Evolutionary conservation across 257 asterid species (phyloP), one percentile per base, ranked within the genome.

Genomic region (Solanum boliviense): DNA sequence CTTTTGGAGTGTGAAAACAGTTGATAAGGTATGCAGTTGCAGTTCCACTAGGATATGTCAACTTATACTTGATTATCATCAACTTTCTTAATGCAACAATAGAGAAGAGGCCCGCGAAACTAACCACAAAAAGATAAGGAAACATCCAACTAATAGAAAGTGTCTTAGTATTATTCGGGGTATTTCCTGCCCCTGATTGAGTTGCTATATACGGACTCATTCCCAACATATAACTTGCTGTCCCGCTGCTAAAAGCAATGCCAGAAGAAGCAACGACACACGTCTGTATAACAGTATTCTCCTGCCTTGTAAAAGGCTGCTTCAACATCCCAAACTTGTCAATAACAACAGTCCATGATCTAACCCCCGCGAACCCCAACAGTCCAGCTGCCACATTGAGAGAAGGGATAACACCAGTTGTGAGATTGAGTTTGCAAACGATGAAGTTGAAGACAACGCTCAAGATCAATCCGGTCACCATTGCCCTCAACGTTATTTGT

Each of bases 11-110:
- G 91, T 96, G 99, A 72, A 95, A 95, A 87, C 98, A 92, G 90
- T 96, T 95, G 92, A 96, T 96, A 34, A 96, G 95, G 84, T 88
- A 93, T 5, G 98, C 98, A 9, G 98, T 95, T 20, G 98, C 99
- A 23, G 99, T 96, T 82, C 98, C 99, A 88, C 98, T 96, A 5
- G 99, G 99, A 90, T 94, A 95, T 5, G 97, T 92, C 89, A 96
- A 82, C 88, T 94, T 96, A 91, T 94, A 96, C 71, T 62, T 62
- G 15, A 62, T 23, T 23, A 62, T 62, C 71, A 62, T 62, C 71
- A 62, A 23, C 96, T 93, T 94, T 83, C 99, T 90, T 2, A 96
- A 88, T 18, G 98, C 95, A 12, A 94, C 92, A 6, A 96, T 94
- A 6, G 99, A 91, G 95, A 96, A 96, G 0, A 96, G 90, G 31